These are phyloP conservation scores for Picochlorum costavermella DNA, from an alignment of 139 green algal genomes.

Conservation along the genomic window DNA sequence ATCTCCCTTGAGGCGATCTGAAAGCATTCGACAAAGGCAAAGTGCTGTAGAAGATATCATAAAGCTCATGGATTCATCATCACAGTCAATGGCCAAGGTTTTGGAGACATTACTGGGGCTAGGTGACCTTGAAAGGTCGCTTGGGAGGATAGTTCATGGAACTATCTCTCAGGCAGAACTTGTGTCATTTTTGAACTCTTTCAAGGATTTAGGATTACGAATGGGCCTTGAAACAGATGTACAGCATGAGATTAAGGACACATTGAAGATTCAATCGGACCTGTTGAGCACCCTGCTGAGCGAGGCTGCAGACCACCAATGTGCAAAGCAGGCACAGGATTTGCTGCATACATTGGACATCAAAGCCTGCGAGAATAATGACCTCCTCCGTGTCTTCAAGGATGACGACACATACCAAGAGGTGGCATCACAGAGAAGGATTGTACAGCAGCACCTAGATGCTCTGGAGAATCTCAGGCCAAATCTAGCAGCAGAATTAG, in stretches of 20 bases:
- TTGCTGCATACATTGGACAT: too few relatives aligned
- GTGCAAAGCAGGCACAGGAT: too few relatives aligned
- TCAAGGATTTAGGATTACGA: slow-evolving; percentile 12
- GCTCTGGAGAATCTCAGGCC: slow-evolving; percentile 39
- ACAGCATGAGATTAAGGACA: slow-evolving; percentile 28
- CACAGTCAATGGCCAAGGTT: too few relatives aligned
- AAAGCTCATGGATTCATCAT: not conserved
- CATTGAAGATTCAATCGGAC: too few relatives aligned
- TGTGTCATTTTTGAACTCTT: slow-evolving; percentile 30
- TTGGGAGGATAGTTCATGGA: slow-evolving; percentile 62
- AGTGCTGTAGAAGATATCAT: slow-evolving; percentile 70
- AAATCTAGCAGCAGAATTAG: slow-evolving; percentile 23
- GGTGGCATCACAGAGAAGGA: slow-evolving; percentile 18
- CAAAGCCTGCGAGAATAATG: too few relatives aligned
- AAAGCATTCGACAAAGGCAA: slow-evolving; percentile 44
- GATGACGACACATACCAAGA: slow-evolving; percentile 27
- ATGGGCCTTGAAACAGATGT: slow-evolving; percentile 33
- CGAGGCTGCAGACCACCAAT: too few relatives aligned
- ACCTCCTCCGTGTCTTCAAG: too few relatives aligned
- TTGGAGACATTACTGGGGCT: slow-evolving; percentile 8
- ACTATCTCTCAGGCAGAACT: slow-evolving; percentile 70
- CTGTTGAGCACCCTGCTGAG: too few relatives aligned
- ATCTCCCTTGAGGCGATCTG: slow-evolving; percentile 40
- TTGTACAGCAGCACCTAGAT: slow-evolving; percentile 22
- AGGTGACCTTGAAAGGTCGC: slow-evolving; percentile 66